Evolutionary conservation across 176 grass and related monocot genomes (phyloP), one percentile per base, ranked within the genome.

Genomic region (Pontederia crassipes): DNA sequence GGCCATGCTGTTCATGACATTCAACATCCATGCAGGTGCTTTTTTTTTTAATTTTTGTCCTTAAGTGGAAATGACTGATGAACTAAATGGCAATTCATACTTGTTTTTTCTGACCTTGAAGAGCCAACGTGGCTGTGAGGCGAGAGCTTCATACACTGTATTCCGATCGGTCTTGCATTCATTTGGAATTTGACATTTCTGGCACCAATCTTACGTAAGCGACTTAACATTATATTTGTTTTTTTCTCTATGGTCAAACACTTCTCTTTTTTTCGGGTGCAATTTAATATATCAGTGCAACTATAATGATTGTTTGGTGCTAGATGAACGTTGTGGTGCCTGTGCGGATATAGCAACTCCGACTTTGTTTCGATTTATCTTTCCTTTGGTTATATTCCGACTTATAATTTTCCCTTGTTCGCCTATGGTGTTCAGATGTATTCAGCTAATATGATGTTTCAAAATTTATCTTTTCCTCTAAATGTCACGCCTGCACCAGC

Each of bases 141-240:
- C 46, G 26, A 65, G 86, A 96, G 60, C 92, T 96, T 69, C 86
- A 96, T 62, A 85, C 83, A 18, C 73, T 78, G 71, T 72, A 83
- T 85, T 96, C 86, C 72, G 83, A 90, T 64, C 86, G 91, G 57
- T 96, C 86, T 45, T 96, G 86, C 75, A 90, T 81, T 71, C 92
- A 90, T 75, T 67, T 96, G 73, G 92, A 96, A 74, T 90, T 96
- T 46, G 92, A 90, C 75, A 80, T 96, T 80, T 59, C 81, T 72
- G 70, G 78, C 63, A 78, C 83, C 14, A 69, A 75, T 77, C 83
- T 96, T 69, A 73, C 2, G 83, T 96, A 85, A 87, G 90, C 32
- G 32, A 40, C 6, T 40, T 40, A 40, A 40, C 67, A 18, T 55
- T 69, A 6, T 55, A 26, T 46, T 10, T 17, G 4, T 69, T 56